Evolutionary conservation across 2,329 filamentous ascomycete genomes (phyloP).

Genomic region (Diaporthe citri): DNA sequence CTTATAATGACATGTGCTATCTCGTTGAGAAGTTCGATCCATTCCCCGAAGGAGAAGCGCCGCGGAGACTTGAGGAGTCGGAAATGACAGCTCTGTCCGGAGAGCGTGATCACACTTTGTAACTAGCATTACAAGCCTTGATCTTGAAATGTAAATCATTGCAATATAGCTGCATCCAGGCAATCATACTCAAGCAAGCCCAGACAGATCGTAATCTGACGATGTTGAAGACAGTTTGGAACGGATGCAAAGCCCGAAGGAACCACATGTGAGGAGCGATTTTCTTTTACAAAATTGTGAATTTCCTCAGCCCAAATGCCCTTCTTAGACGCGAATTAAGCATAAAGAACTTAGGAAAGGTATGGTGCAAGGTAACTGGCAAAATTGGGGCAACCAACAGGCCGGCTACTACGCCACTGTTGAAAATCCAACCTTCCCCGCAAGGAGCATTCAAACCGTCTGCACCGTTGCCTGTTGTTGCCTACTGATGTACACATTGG

Average conservation of each 20-base stretch:
- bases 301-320: too few relatives aligned
- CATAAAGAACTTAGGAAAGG: too few relatives aligned
- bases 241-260: neutral
- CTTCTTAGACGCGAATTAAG: too few relatives aligned
- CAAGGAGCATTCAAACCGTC: neutral
- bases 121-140: neutral
- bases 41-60: neutral
- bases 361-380: neutral
- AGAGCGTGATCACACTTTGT: constrained; percentile 3
- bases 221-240: neutral
- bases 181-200: neutral
- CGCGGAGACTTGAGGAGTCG: neutral
- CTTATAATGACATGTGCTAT: constrained; percentile 2
- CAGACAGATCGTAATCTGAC: neutral
- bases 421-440: neutral
- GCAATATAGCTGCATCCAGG: neutral
- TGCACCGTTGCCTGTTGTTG: neutral
- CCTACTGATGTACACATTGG: neutral
- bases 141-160: neutral
- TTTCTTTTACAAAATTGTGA: too few relatives aligned
- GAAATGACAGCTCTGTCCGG: neutral
- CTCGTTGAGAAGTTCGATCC: neutral
- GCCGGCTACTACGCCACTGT: neutral
- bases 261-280: neutral
- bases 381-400: neutral